Evolutionary conservation across 75 land plant genomes (phyloP), one percentile per base, ranked within the genome.

Genomic region (Cupressus sempervirens): DNA sequence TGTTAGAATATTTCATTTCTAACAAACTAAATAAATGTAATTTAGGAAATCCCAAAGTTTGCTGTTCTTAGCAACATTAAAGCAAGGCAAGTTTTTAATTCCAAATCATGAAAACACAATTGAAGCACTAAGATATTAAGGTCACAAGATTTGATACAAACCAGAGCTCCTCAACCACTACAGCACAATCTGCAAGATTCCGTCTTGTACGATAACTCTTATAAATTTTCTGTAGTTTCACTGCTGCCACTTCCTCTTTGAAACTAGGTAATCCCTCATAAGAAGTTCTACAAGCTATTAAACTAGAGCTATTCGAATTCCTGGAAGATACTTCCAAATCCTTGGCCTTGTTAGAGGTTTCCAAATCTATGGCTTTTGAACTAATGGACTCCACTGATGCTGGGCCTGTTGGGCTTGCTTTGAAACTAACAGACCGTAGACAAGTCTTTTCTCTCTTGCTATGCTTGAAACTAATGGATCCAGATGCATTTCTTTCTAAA

Each of bases 171-270:
- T 95, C 92, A 75, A 91, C 89, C 82, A 93, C 90, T 76, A 95
- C 97, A 18, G 98, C 99, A 85, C 96, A 93, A 93, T 95, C 98
- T 52, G 98, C 99, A 81, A 95, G 93, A 82, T 92, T 91, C 76
- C 98, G 87, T 76, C 99, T 79, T 29, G 99, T 93, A 50, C 98
- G 84, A 83, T 97, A 95, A 84, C 98, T 94, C 83, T 95, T 95
- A 87, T 95, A 97, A 23, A 91, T 84, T 84, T 94, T 94, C 84
- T 97, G 99, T 67, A 97, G 62, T 86, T 84, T 89, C 29, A 93
- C 90, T 32, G 98, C 98, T 52, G 99, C 99, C 45, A 90, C 92
- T 82, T 94, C 88, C 45, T 67, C 80, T 72, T 72, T 84, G 45
- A 84, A 70, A 14, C 79, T 84, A 40, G 45, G 16, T 14, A 79